phyloP scores from a whole-genome alignment of 208 protist species.

The Angomonas deanei region DNA sequence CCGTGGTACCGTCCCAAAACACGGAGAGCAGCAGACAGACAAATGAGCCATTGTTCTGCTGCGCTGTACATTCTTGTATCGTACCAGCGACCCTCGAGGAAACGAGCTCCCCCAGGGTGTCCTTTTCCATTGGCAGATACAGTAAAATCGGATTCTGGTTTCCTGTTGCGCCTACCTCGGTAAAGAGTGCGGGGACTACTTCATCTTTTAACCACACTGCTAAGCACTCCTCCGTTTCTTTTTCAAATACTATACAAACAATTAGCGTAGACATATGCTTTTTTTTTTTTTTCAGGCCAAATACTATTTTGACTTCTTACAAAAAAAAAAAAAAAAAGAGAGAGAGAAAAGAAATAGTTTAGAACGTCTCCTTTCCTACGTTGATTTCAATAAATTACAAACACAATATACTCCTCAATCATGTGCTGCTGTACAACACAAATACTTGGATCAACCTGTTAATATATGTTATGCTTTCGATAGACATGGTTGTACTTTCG shows the following conservation, averaged over 20 bases:
- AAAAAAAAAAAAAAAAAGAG: background rate
- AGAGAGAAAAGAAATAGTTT: background rate
- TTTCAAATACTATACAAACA: constrained; percentile 1
- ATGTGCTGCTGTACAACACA: no score
- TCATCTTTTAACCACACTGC: background rate
- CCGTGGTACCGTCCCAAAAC: constrained; percentile 69
- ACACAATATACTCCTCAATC: no score
- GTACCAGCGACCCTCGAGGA: background rate
- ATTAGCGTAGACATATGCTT: background rate
- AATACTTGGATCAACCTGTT: no score
- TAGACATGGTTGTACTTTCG: no score
- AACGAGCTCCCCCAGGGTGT: background rate
- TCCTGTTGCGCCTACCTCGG: no score
- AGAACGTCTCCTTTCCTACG: background rate
- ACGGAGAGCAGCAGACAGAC: constrained; percentile 47
- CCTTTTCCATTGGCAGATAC: background rate
- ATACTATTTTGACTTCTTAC: constrained; percentile 6
- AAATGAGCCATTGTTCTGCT: background rate
- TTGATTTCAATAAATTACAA: no score
- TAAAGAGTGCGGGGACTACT: no score
- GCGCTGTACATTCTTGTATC: background rate
- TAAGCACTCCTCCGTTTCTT: constrained; percentile 6
- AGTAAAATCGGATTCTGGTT: no score
- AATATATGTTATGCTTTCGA: no score
- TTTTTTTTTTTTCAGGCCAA: background rate